Percentiles rank a stretch among this genome's conserved stretches.
These are phyloP conservation scores for Fusarium transvaalense DNA, from an alignment of 2,329 filamentous ascomycete genomes.

Conservation along the genomic window DNA sequence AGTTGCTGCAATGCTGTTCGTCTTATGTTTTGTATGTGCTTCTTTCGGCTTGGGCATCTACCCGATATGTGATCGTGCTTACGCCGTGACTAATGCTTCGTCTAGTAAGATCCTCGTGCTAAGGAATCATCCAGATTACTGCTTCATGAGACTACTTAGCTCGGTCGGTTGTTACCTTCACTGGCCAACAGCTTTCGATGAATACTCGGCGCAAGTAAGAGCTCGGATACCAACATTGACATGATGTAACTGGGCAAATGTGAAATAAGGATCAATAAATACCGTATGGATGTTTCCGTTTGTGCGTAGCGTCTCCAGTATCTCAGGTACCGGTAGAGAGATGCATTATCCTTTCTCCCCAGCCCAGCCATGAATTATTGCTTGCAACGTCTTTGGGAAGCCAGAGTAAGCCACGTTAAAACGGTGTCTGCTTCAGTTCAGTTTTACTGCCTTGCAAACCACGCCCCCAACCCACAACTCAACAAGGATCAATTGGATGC, in stretches of 20 bases:
- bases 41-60: background rate
- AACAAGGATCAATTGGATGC: background rate
- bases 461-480: background rate
- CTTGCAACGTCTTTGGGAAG: background rate
- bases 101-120: background rate
- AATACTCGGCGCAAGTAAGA: background rate
- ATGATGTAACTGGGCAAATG: background rate
- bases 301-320: too few species aligned
- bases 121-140: background rate
- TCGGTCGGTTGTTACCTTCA: rapidly evolving
- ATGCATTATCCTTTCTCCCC: background rate
- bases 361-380: background rate
- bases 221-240: background rate
- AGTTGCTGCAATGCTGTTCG: rapidly evolving
- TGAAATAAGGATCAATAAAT: background rate
- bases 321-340: too few species aligned
- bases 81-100: background rate
- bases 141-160: background rate
- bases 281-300: too few species aligned
- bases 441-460: background rate
- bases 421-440: background rate
- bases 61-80: background rate
- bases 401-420: background rate
- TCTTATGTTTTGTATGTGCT: background rate
- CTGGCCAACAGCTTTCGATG: too few species aligned